phyloP scores from a whole-genome alignment of 495 filamentous ascomycete genomes.

The Oleoguttula mirabilis region DNA sequence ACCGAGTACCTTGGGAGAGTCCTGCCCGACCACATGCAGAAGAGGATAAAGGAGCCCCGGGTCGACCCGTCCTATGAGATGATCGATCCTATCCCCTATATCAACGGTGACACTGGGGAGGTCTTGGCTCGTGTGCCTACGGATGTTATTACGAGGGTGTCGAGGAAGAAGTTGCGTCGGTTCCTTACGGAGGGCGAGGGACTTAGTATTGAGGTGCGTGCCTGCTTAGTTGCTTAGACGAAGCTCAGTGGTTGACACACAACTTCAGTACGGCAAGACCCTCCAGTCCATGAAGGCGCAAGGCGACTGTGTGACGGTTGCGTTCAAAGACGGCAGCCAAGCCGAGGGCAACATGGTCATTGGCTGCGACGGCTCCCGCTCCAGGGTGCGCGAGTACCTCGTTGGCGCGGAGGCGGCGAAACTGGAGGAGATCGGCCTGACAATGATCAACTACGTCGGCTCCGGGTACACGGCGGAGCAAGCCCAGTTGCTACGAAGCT shows the following conservation, averaged over 20 bases:
- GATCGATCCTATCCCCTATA: not conserved
- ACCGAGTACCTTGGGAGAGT: not conserved
- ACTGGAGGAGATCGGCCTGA: not conserved
- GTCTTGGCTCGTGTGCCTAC: not conserved
- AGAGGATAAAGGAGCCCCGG: not conserved
- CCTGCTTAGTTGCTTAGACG: too few species aligned
- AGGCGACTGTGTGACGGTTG: too few species aligned
- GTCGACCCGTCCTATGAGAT: not conserved
- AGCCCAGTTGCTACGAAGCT: not conserved
- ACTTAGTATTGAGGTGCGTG: too few species aligned
- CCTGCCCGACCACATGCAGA: not conserved
- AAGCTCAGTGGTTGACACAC: too few species aligned
- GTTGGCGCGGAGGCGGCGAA: constrained; percentile 1
- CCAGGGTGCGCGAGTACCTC: not conserved
- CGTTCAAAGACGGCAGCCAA: constrained; percentile 6
- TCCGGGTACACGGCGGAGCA: constrained; percentile 3
- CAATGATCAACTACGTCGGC: constrained; percentile 4
- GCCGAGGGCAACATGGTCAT: constrained; percentile 4
- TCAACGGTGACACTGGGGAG: too few species aligned
- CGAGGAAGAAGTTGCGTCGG: not conserved
- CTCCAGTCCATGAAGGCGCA: too few species aligned
- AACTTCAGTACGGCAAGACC: too few species aligned
- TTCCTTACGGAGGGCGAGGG: too few species aligned
- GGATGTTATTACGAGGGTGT: not conserved
- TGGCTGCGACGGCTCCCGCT: constrained; percentile 1